Base-by-base conservation (phyloP, 352 stramenopile species). In the Phytopythium vexans region DNA sequence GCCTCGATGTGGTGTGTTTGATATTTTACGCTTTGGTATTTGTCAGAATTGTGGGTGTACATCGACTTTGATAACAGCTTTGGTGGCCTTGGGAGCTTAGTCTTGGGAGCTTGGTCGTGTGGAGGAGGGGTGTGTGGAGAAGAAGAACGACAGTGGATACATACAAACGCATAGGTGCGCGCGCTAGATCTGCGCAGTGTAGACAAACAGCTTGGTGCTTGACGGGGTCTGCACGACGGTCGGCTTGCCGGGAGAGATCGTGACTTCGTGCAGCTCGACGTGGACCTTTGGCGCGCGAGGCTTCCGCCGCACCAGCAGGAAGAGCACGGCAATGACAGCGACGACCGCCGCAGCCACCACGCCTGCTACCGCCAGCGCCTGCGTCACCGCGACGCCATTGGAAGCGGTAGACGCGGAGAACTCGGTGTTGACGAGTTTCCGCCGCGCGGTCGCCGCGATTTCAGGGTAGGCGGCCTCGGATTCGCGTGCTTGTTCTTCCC, bases 171-270 rank as follows among this genome's bases (percentile, higher is more conserved):
- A 27, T 2, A 27, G 21, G 21, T 27, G 21, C 2, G 21, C 21
- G 21, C 21, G 32, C 60, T 70, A 82, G 38, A 82, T 82, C 49
- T 82, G 69, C 49, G 72, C 72, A 34, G 72, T 82, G 50, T 82
- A 82, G 42, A 82, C 66, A 43, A 77, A 79, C 36, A 77, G 54
- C 51, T 68, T 77, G 31, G 47, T 74, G 31, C 54, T 68, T 5
- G 58, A 73, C 43, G 64, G 40, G 15, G 63, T 66, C 14, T 74
- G 62, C 16, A 49, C 54, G n/a, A 41, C 47, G 4, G 47, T 45
- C 12, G 57, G 62, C 40, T 63, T 60, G 3, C 60, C 75, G n/a
- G 72, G 72, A 15, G 72, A 77, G 41, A 82, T 73, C 35, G 77
- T 60, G 31, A 79, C 58, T 49, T 79, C 57, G 35, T 71, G 59